Percentiles rank a stretch among this genome's conserved stretches.
phyloP scores from a whole-genome alignment of 768 basidiomycete species.

The Cyclocybe cylindracea region DNA sequence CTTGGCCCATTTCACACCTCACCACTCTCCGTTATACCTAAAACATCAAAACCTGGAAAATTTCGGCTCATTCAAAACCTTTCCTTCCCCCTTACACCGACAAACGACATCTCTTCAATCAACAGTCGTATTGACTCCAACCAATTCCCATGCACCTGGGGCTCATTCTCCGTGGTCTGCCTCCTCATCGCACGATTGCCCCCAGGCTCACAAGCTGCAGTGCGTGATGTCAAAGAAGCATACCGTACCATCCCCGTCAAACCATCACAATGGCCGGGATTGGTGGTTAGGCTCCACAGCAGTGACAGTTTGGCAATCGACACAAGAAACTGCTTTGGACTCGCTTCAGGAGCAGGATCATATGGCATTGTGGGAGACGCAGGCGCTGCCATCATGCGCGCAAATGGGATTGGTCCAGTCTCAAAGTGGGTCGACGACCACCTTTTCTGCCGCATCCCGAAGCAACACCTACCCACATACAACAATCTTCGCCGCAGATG shows the following conservation, averaged over 20 bases:
- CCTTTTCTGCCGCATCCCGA: conserved; percentile 25
- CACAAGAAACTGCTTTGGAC: conserved; percentile 14
- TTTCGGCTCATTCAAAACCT: background rate
- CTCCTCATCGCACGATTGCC: conserved; percentile 31
- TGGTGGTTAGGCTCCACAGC: conserved; percentile 20
- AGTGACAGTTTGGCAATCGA: conserved; percentile 23
- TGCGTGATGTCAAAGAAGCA: conserved; percentile 38
- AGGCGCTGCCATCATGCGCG: conserved; percentile 20
- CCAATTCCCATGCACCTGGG: conserved; percentile 43
- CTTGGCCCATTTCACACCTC: background rate
- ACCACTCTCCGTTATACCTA: background rate
- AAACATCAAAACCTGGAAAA: background rate
- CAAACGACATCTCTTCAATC: conserved; percentile 17
- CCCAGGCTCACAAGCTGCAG: conserved; percentile 33
- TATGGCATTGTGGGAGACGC: conserved; percentile 27
- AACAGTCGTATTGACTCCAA: conserved; percentile 28
- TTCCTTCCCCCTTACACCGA: conserved; percentile 15
- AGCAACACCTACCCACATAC: conserved; percentile 19
- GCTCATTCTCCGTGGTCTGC: conserved; percentile 34
- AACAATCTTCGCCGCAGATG: conserved; percentile 18
- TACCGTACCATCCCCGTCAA: conserved; percentile 37
- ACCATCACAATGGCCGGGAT: too few species aligned
- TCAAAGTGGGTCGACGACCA: conserved; percentile 35
- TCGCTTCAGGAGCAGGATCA: conserved; percentile 18
- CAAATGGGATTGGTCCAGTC: conserved; percentile 26